phyloP scores from a whole-genome alignment of 2,329 filamentous ascomycete genomes.

The Onygenales sp. region DNA sequence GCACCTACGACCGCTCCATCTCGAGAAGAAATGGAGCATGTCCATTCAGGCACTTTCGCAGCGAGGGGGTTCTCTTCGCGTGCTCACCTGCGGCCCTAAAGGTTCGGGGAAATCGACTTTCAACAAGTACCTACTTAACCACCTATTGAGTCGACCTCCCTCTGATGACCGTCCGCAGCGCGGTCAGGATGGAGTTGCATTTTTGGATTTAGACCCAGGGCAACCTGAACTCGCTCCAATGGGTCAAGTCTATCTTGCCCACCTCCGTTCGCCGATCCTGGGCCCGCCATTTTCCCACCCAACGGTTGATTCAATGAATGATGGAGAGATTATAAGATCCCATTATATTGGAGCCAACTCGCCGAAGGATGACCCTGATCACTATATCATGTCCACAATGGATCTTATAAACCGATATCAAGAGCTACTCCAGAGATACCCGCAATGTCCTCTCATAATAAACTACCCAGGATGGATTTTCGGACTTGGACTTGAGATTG shows the following conservation, averaged over 20 bases:
- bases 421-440: slow-evolving; percentile 28
- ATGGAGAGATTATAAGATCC: slow-evolving; percentile 35
- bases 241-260: slow-evolving; percentile 49
- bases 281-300: slow-evolving; percentile 50
- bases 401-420: slow-evolving; percentile 44
- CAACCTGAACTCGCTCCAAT: slow-evolving; percentile 51
- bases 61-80: slow-evolving; percentile 28
- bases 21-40: slow-evolving; percentile 35
- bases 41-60: slow-evolving; percentile 35
- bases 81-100: slow-evolving; percentile 47
- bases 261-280: slow-evolving; percentile 42
- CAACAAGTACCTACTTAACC: slow-evolving; percentile 46
- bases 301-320: slow-evolving; percentile 22
- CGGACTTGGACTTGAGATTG: slow-evolving; percentile 41
- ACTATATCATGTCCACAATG: slow-evolving; percentile 44
- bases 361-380: slow-evolving; percentile 47
- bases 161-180: slow-evolving; percentile 19
- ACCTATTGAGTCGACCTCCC: slow-evolving; percentile 37
- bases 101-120: slow-evolving; percentile 53
- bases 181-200: slow-evolving; percentile 36
- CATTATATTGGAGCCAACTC: slow-evolving; percentile 46
- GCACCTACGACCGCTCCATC: slow-evolving; percentile 32
- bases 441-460: slow-evolving; percentile 43
- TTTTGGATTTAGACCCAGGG: slow-evolving; percentile 50
- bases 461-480: slow-evolving; percentile 50